A percentile compares a stretch with the other conserved stretches of the same genome.
Evolutionary conservation across 2,329 filamentous ascomycete species (phyloP).

Genomic region (Neonectria hederae): DNA sequence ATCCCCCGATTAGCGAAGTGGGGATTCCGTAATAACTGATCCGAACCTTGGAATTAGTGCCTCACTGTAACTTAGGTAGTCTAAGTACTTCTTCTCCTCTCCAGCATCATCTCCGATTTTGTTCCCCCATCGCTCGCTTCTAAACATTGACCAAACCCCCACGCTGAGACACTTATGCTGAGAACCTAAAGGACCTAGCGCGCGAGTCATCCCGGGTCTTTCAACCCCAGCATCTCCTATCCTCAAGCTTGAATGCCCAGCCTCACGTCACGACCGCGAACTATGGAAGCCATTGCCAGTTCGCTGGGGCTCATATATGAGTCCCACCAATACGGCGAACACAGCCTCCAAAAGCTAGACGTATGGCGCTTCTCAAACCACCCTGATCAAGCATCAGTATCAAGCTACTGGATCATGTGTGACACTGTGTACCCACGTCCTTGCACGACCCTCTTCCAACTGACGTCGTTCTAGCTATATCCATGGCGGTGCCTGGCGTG

Average conservation of each 20-base stretch:
- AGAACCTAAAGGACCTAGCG: not conserved
- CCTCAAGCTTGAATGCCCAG: conserved; percentile 24
- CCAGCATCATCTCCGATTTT: not conserved
- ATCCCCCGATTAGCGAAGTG: conserved; percentile 31
- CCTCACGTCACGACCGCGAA: conserved; percentile 15
- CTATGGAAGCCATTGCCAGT: conserved; percentile 34
- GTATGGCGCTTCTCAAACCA: conserved; percentile 52
- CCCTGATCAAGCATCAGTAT: conserved; percentile 22
- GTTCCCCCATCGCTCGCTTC: not conserved
- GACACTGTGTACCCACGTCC: conserved; percentile 22
- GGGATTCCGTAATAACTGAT: conserved; percentile 12
- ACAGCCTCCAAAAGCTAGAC: conserved; percentile 57
- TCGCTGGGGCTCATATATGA: conserved; percentile 43
- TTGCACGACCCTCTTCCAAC: not conserved
- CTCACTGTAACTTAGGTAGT: not conserved
- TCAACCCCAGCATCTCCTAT: conserved; percentile 5
- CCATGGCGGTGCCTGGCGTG: conserved; percentile 72
- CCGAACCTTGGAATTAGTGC: not conserved
- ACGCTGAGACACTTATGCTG: not conserved
- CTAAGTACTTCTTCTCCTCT: not conserved
- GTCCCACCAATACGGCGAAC: conserved; percentile 50
- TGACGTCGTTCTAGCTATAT: conserved; percentile 56
- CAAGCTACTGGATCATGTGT: conserved; percentile 51
- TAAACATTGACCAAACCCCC: not conserved
- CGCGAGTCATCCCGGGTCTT: conserved; percentile 6